These are phyloP conservation scores for Penicillium fimorum DNA, from an alignment of 495 filamentous ascomycete species.

Conservation along the genomic window DNA sequence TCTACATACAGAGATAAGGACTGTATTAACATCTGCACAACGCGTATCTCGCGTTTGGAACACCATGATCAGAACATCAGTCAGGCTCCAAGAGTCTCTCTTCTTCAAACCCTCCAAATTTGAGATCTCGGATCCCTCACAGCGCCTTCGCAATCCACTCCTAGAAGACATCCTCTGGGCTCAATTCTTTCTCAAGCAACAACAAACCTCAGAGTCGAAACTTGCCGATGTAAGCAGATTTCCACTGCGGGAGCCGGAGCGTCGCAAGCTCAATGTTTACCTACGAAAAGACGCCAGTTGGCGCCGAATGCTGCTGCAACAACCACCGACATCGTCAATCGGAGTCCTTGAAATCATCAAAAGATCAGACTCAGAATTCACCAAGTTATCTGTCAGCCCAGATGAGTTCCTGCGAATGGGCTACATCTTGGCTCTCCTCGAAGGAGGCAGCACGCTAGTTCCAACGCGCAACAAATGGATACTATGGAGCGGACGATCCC, in stretches of 20 bases:
- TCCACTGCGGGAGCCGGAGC: conserved; percentile 1
- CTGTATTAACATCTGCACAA: conserved; percentile 14
- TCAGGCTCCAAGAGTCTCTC: conserved; percentile 6
- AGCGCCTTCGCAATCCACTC: conserved; percentile 8
- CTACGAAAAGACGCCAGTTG: conserved; percentile 14
- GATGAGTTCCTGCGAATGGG: conserved; percentile 4
- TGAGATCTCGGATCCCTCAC: not conserved
- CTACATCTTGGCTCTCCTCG: conserved; percentile 3
- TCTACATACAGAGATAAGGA: conserved; percentile 9
- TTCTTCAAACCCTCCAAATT: conserved; percentile 4
- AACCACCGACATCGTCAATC: conserved; percentile 11
- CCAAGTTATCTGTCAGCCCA: conserved; percentile 2
- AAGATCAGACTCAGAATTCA: conserved; percentile 11
- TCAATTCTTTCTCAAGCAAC: conserved; percentile 11
- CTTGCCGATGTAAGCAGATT: conserved; percentile 9
- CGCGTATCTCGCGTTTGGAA: conserved; percentile 14
- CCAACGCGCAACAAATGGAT: conserved; percentile 13
- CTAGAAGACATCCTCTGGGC: conserved; percentile 13
- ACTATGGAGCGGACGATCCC: conserved; percentile 9
- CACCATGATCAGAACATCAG: not conserved
- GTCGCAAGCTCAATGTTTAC: not conserved
- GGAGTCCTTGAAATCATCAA: conserved; percentile 11
- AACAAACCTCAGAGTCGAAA: conserved; percentile 3
- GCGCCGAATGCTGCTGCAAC: conserved; percentile 14
- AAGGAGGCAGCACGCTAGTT: conserved; percentile 8